Percentiles rank a stretch among this genome's conserved stretches.
Evolutionary conservation across 2,329 filamentous ascomycete genomes (phyloP).

Genomic region (Penicillium palitans): DNA sequence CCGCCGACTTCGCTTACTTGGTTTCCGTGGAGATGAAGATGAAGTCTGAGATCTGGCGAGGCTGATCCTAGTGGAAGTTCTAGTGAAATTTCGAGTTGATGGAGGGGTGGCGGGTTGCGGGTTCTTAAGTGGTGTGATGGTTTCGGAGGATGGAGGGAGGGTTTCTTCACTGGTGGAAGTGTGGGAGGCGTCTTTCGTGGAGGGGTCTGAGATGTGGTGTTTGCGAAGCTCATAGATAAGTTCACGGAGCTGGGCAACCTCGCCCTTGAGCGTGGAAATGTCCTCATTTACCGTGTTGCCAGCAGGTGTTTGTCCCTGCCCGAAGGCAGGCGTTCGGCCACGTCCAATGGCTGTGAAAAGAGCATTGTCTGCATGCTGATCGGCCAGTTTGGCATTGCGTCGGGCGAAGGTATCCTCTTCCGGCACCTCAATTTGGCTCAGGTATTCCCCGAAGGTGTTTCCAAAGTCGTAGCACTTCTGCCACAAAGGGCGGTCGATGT

Average conservation of each 20-base stretch:
- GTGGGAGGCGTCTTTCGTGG: constrained; percentile 9
- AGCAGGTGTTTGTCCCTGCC: not conserved
- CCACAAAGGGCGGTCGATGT: constrained; percentile 25
- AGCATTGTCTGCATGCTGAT: constrained; percentile 28
- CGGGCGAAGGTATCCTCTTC: constrained; percentile 16
- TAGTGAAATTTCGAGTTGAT: constrained; percentile 17
- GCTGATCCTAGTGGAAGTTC: constrained; percentile 12
- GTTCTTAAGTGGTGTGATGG: not conserved
- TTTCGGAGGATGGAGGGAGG: constrained; percentile 7
- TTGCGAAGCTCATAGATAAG: constrained; percentile 32
- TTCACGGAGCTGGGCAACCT: constrained; percentile 33
- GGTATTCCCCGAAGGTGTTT: constrained; percentile 28
- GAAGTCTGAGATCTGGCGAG: constrained; percentile 1
- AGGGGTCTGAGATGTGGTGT: constrained; percentile 17
- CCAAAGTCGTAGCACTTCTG: constrained; percentile 39
- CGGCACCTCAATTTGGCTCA: constrained; percentile 25
- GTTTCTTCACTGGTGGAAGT: constrained; percentile 5
- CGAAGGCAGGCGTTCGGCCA: constrained; percentile 4
- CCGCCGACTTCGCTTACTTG: constrained; percentile 1
- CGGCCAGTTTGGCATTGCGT: constrained; percentile 24
- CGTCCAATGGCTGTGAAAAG: constrained; percentile 25
- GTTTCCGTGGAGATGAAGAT: not conserved
- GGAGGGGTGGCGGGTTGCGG: constrained; percentile 1
- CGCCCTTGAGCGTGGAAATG: constrained; percentile 29
- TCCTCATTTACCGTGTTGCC: constrained; percentile 24